A percentile compares a stretch with the other conserved stretches of the same genome.
phyloP scores from a whole-genome alignment of 2,329 filamentous ascomycete genomes.

The Ceratocystis harringtonii region DNA sequence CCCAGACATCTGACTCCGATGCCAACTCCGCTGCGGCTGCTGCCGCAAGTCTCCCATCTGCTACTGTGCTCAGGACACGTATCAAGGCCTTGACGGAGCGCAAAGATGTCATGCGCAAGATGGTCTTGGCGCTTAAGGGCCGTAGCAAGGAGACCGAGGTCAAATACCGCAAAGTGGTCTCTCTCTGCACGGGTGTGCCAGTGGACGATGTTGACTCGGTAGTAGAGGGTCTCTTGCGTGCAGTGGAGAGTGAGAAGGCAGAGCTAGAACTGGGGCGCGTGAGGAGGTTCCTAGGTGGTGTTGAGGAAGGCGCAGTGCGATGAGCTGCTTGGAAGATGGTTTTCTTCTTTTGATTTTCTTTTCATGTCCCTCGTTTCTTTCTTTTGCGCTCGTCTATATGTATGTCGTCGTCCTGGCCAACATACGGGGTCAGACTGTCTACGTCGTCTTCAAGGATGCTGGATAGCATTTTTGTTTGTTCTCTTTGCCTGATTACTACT shows the following conservation, averaged over 20 bases:
- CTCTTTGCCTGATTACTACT: background rate
- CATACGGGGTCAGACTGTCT: too few species aligned
- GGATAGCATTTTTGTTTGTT: background rate
- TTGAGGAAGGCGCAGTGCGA: constrained; percentile 45
- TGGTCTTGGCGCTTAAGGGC: constrained; percentile 56
- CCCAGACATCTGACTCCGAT: constrained; percentile 25
- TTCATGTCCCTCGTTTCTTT: background rate
- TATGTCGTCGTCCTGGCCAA: too few species aligned
- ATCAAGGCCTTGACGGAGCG: constrained; percentile 56
- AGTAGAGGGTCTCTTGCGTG: constrained; percentile 64
- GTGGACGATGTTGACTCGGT: constrained; percentile 68
- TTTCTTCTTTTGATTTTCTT: background rate
- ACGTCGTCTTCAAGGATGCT: background rate
- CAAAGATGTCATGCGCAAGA: constrained; percentile 50
- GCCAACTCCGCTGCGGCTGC: constrained; percentile 29
- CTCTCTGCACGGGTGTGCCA: constrained; percentile 66
- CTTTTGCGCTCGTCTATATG: background rate
- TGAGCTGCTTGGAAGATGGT: constrained; percentile 17
- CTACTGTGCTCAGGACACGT: constrained; percentile 48
- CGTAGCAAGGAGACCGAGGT: constrained; percentile 71
- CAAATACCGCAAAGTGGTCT: constrained; percentile 78
- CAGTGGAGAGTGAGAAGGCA: constrained; percentile 73
- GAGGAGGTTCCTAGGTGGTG: constrained; percentile 62
- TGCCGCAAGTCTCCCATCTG: constrained; percentile 20
- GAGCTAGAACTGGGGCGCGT: constrained; percentile 65